phyloP scores from a whole-genome alignment of 768 basidiomycete species.

The Pseudohyphozyma bogoriensis region DNA sequence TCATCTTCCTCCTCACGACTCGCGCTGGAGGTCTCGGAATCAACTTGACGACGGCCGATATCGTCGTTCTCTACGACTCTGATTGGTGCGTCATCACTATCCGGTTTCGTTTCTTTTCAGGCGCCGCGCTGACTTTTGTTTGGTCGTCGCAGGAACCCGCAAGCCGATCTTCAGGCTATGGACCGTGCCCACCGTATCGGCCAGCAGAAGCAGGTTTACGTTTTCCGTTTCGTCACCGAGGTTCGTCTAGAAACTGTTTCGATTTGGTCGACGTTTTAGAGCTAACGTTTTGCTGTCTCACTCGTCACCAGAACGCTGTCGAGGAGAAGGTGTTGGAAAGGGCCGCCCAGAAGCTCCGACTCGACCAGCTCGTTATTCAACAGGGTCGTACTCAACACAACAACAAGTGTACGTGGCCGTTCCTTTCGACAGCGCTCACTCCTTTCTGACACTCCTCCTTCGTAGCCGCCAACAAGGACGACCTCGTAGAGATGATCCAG shows the following conservation, averaged over 20 bases:
- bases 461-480: constrained; percentile 86
- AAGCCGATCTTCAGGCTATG: constrained; percentile 95
- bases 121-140: background rate
- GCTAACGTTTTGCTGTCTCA: background rate
- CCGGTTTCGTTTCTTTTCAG: background rate
- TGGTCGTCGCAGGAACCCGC: constrained; percentile 67
- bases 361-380: constrained; percentile 95
- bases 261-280: background rate
- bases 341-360: constrained; percentile 84
- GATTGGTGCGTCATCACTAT: constrained; percentile 60
- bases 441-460: background rate
- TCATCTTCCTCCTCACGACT: constrained; percentile 91
- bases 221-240: constrained; percentile 92
- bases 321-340: constrained; percentile 92
- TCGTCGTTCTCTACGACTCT: constrained; percentile 90
- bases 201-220: constrained; percentile 94
- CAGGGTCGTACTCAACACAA: constrained; percentile 68
- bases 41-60: constrained; percentile 86
- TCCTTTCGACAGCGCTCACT: background rate
- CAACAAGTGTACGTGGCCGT: constrained; percentile 53
- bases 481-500: constrained; percentile 93
- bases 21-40: constrained; percentile 95
- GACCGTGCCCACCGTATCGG: constrained; percentile 75
- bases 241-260: no score
- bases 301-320: constrained; percentile 69